Evolutionary conservation across 257 asterid species (phyloP).

Genomic region (Nicotiana tabacum): DNA sequence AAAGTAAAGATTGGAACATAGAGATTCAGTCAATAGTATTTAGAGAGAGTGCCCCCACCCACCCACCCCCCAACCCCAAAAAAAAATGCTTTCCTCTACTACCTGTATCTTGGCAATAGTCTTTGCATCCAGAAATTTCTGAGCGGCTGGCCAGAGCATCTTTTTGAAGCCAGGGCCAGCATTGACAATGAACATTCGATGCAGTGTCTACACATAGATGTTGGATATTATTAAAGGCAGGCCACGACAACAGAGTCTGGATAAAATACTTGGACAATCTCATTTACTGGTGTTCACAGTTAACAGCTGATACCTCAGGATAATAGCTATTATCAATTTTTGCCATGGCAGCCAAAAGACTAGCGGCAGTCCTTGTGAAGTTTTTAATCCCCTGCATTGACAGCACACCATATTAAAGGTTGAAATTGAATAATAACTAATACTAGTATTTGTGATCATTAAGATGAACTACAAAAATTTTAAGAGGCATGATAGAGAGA

Average conservation of each 20-base stretch:
- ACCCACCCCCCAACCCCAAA: background rate
- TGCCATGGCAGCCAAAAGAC: slow-evolving; percentile 75
- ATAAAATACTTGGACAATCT: background rate
- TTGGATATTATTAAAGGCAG: slow-evolving; percentile 7
- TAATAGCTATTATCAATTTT: slow-evolving; percentile 74
- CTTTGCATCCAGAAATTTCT: slow-evolving; percentile 77
- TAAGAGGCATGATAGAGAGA: background rate
- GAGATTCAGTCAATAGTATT: slow-evolving; percentile 5
- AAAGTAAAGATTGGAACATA: slow-evolving; percentile 8
- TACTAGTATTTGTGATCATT: background rate
- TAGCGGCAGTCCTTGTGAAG: slow-evolving; percentile 66
- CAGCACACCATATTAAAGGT: background rate
- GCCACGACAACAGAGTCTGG: background rate
- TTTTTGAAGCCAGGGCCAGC: slow-evolving; percentile 91
- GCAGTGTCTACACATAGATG: slow-evolving; percentile 66
- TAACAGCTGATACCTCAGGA: slow-evolving; percentile 68
- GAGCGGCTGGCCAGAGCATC: slow-evolving; percentile 96
- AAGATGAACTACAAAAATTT: background rate
- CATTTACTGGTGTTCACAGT: background rate
- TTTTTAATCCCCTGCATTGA: slow-evolving; percentile 71
- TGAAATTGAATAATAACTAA: background rate
- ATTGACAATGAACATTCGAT: slow-evolving; percentile 80
- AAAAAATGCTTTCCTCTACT: slow-evolving; percentile 8
- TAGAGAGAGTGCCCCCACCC: background rate
- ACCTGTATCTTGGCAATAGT: slow-evolving; percentile 80